These are phyloP conservation scores for Aspergillus campestris DNA, from an alignment of 495 filamentous ascomycete species.

Conservation along the genomic window DNA sequence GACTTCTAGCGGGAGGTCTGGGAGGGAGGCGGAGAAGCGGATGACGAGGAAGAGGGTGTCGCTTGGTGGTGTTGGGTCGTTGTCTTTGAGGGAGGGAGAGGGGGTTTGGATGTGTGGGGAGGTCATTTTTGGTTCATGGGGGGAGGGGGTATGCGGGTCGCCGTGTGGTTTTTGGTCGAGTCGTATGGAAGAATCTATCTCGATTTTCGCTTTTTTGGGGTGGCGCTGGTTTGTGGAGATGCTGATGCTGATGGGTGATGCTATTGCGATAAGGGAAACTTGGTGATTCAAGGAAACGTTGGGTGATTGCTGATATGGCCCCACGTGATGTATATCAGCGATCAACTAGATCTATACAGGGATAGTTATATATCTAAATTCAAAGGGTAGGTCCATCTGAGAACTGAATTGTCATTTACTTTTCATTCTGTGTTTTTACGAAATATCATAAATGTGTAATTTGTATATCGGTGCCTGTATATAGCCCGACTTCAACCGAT, in stretches of 20 bases:
- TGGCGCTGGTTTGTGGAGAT: neutral
- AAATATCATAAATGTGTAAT: no score
- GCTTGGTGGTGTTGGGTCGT: conserved; percentile 10
- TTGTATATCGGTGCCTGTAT: no score
- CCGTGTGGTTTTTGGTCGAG: no score
- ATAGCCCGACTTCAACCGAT: neutral
- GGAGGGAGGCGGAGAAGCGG: conserved; percentile 77
- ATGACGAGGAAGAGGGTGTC: conserved; percentile 63
- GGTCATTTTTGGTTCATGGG: no score
- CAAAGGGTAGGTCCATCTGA: no score
- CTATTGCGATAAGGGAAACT: neutral
- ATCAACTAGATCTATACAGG: neutral
- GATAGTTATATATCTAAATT: no score
- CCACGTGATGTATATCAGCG: conserved; percentile 9
- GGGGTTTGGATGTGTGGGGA: neutral
- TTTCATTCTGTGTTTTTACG: no score
- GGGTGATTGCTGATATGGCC: neutral
- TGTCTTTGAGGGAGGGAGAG: conserved; percentile 2
- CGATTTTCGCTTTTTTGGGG: no score
- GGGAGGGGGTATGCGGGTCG: no score
- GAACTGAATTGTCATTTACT: no score
- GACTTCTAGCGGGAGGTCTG: conserved; percentile 76
- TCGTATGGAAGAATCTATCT: no score
- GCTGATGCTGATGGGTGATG: neutral
- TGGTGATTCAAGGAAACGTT: no score